Evolutionary conservation across 176 grass and related monocot species (phyloP), one percentile per base, ranked within the genome.

Genomic region (Chrysopogon serrulatus): DNA sequence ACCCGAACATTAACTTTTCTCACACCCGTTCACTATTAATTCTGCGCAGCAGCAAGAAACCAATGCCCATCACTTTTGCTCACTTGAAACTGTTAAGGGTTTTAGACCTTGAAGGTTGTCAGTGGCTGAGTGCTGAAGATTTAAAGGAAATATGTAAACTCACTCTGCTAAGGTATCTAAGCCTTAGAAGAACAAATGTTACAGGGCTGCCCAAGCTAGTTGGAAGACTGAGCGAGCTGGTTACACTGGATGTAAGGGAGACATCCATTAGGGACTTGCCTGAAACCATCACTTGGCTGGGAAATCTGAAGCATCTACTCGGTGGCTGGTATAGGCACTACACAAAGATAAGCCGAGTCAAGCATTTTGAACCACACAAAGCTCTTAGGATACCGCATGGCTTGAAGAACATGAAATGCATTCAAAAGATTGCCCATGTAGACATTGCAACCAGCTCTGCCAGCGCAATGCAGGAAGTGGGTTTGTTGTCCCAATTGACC

Each of bases 21-120:
- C 47, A 82, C 40, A 8, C 23, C 14, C 45, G 65, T 13, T 81
- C 79, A 18, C 41, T 69, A 14, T 21, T 17, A 59, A 71, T 82
- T 24, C 51, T 82, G 17, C 0, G 7, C 3, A 18, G 68, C 37
- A 33, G 1, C 6, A 30, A 34, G 37, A 82, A 34, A 42, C 80
- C 80, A 24, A 0, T 33, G 21, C 5, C 4, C 2, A 82, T 72
- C 37, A 33, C 0, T 3, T 61, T 82, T 33, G 0, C 51, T 11
- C 3, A 24, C 4, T 12, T 61, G 3, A 82, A 2, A 61, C 80
- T 82, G 39, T 4, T 82, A 6, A 81, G 79, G 64, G 33, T 81
- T 12, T 12, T 81, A 40, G 45, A 81, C 3, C 79, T 81, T 5
- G 79, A 81, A 69, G 79, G 79, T 82, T 73, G 80, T 10, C 0